Conservation (phyloP, 1,284 basidiomycete genomes). For the Trichosporon asahii region DNA sequence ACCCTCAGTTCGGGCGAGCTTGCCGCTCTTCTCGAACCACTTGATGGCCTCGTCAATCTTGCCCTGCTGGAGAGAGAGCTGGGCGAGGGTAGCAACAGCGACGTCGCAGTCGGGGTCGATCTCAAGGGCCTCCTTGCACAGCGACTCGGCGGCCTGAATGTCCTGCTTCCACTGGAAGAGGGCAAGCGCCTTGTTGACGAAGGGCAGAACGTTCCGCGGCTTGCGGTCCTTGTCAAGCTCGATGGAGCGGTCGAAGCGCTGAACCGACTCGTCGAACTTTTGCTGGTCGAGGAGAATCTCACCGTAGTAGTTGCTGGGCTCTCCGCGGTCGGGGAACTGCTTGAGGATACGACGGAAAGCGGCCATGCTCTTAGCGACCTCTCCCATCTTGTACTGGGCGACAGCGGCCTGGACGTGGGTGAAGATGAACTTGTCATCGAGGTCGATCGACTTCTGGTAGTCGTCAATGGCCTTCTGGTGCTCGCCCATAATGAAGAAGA, state of each 20-base stretch:
- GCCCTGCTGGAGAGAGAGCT: slow-evolving; percentile 87
- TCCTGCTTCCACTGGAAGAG: slow-evolving; percentile 97
- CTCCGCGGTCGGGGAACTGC: slow-evolving; percentile 75
- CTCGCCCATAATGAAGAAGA: slow-evolving; percentile 93
- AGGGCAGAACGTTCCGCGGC: slow-evolving; percentile 78
- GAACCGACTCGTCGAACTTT: slow-evolving; percentile 84
- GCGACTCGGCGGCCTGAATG: slow-evolving; percentile 71
- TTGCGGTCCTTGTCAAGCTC: slow-evolving; percentile 72
- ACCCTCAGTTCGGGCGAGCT: slow-evolving; percentile 84
- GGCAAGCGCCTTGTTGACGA: slow-evolving; percentile 96
- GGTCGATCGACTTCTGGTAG: slow-evolving; percentile 80
- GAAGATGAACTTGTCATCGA: slow-evolving; percentile 62
- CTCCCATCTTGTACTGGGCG: slow-evolving; percentile 87
- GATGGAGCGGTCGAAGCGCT: slow-evolving; percentile 90
- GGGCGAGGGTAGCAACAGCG: slow-evolving; percentile 91
- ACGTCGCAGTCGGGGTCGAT: slow-evolving; percentile 94
- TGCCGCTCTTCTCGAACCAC: slow-evolving; percentile 79
- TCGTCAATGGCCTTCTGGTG: slow-evolving; percentile 81
- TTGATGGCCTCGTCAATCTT: slow-evolving; percentile 81
- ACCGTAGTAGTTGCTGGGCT: slow-evolving; percentile 90
- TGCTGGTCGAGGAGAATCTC: slow-evolving; percentile 93
- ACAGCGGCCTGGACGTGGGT: slow-evolving; percentile 86
- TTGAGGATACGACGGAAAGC: slow-evolving; percentile 80
- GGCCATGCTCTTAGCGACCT: slow-evolving; percentile 76
- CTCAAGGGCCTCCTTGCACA: slow-evolving; percentile 81